Conservation (phyloP, 164 flowering plant species). For the Brasenia schreberi region DNA sequence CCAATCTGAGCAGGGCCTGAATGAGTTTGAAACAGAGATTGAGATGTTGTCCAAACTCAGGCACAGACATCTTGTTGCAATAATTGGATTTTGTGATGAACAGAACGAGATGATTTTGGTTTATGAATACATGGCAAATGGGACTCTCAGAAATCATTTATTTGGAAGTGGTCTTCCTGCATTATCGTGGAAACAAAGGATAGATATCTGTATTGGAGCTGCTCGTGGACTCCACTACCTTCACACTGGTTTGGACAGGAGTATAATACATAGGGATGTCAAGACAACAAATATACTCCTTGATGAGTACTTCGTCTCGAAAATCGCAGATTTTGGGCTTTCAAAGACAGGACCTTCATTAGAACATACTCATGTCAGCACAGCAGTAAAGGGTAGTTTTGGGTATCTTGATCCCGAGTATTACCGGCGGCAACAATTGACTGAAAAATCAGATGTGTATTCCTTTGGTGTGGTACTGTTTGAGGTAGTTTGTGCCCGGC, state of each 20-base stretch:
- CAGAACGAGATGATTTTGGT: conserved; percentile 66
- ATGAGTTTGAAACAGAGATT: conserved; percentile 63
- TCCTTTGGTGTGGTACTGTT: conserved; percentile 67
- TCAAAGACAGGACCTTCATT: conserved; percentile 53
- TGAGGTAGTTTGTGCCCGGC: conserved; percentile 61
- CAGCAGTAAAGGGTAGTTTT: conserved; percentile 72
- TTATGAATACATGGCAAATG: conserved; percentile 70
- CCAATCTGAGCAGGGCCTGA: conserved; percentile 54
- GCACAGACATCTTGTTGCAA: conserved; percentile 60
- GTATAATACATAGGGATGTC: conserved; percentile 63
- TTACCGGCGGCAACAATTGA: conserved; percentile 49
- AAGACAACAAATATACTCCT: conserved; percentile 64
- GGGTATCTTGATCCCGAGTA: conserved; percentile 79
- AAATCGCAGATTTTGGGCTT: conserved; percentile 65
- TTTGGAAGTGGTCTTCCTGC: conserved; percentile 45
- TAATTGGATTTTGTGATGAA: conserved; percentile 71
- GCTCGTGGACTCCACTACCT: conserved; percentile 78
- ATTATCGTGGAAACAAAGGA: conserved; percentile 52
- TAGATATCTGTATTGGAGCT: conserved; percentile 56
- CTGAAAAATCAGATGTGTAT: conserved; percentile 66
- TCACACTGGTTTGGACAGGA: conserved; percentile 58
- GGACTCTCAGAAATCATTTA: conserved; percentile 59
- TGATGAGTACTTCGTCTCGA: conserved; percentile 53
- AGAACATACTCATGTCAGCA: conserved; percentile 67
- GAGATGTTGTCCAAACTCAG: conserved; percentile 71